Conservation (phyloP, 306 rosid species). For the Sicyos edulis region DNA sequence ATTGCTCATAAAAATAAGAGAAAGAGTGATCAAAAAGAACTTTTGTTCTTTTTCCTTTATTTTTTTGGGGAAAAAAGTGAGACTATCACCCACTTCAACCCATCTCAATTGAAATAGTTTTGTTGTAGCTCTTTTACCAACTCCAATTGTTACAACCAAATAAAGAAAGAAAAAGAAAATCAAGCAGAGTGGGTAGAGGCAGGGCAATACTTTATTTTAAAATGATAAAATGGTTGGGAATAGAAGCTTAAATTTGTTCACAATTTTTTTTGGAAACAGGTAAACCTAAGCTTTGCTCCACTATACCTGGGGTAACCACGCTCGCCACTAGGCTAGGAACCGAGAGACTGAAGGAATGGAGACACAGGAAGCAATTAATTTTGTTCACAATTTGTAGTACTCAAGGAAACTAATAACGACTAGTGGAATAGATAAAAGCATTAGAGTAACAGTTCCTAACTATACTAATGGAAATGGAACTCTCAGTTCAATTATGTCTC, state of each 20-base stretch:
- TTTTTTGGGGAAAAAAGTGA: slow-evolving; percentile 11
- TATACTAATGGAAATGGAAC: background rate
- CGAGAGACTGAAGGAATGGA: too few relatives aligned
- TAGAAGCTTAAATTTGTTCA: slow-evolving; percentile 14
- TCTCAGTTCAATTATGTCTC: background rate
- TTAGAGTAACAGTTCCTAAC: background rate
- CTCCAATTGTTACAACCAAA: slow-evolving; percentile 15
- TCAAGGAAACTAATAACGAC: background rate
- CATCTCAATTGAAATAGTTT: slow-evolving; percentile 28
- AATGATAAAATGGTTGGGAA: slow-evolving; percentile 1
- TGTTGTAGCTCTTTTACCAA: slow-evolving; percentile 21
- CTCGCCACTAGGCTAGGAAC: too few relatives aligned
- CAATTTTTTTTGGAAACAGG: background rate
- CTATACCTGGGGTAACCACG: too few relatives aligned
- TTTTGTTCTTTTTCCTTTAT: slow-evolving; percentile 27
- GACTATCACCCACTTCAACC: slow-evolving; percentile 43
- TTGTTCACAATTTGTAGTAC: slow-evolving; percentile 11
- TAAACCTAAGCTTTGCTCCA: too few relatives aligned
- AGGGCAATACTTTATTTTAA: background rate
- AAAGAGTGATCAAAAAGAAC: slow-evolving; percentile 73
- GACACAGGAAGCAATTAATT: too few relatives aligned
- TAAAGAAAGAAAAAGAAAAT: background rate
- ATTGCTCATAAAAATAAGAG: slow-evolving; percentile 83
- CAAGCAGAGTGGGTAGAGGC: background rate
- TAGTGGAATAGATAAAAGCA: slow-evolving; percentile 3